A percentile compares a stretch with the other conserved stretches of the same genome.
phyloP scores from a whole-genome alignment of 345 rosid genomes.

The Corymbia maculata region DNA sequence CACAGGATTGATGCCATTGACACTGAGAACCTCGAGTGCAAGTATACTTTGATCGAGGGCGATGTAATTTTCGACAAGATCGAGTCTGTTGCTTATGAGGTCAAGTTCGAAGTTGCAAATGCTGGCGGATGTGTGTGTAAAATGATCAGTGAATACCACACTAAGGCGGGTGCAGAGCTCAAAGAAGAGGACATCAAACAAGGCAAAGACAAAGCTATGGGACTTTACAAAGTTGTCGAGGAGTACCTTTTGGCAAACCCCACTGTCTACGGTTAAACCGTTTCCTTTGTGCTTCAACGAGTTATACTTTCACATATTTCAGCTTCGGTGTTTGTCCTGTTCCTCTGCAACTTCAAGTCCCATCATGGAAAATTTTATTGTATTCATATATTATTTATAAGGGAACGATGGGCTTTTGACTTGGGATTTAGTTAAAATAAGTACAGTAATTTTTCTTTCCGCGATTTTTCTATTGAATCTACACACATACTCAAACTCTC shows the following conservation, averaged over 20 bases:
- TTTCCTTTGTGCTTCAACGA: background rate
- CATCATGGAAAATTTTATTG: background rate
- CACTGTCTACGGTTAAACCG: background rate
- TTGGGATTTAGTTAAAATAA: background rate
- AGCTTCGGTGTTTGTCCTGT: background rate
- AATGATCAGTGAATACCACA: background rate
- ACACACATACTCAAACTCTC: background rate
- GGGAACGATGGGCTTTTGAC: background rate
- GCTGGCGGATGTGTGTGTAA: background rate
- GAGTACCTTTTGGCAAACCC: background rate
- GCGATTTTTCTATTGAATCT: too few species aligned
- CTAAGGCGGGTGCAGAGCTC: background rate
- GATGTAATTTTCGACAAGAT: background rate
- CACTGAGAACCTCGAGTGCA: background rate
- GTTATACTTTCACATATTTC: background rate
- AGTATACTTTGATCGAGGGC: background rate
- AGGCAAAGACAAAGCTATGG: constrained; percentile 2
- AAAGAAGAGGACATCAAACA: background rate
- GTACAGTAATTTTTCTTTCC: background rate
- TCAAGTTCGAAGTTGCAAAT: background rate
- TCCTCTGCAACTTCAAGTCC: background rate
- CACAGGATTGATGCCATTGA: background rate
- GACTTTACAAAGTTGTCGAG: background rate
- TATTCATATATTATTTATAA: too few species aligned
- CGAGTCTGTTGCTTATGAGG: background rate